Evolutionary conservation across 495 filamentous ascomycete species (phyloP).

Genomic region (Extremus antarcticus): DNA sequence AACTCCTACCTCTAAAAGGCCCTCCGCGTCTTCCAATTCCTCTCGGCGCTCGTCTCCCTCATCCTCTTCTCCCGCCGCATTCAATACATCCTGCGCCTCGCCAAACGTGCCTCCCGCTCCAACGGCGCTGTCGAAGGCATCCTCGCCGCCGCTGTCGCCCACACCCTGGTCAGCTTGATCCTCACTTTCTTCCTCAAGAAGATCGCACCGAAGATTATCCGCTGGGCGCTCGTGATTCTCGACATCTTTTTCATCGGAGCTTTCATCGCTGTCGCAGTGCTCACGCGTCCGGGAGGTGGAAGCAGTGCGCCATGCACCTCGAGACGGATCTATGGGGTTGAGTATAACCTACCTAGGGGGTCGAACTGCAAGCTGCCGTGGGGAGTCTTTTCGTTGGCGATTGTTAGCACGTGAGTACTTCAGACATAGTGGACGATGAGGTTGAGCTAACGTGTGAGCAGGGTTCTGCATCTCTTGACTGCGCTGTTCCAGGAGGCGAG

Average conservation of each 20-base stretch:
- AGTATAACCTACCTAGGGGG: background rate
- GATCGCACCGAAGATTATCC: slow-evolving; percentile 17
- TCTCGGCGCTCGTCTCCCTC: slow-evolving; percentile 29
- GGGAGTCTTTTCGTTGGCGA: slow-evolving; percentile 22
- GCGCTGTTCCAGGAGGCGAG: slow-evolving; percentile 19
- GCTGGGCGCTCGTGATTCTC: slow-evolving; percentile 24
- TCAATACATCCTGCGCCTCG: slow-evolving; percentile 28
- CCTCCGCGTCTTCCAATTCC: slow-evolving; percentile 29
- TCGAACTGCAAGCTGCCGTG: slow-evolving; percentile 20
- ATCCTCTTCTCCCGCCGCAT: slow-evolving; percentile 29
- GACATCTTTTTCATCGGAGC: slow-evolving; percentile 28
- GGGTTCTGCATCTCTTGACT: slow-evolving; percentile 21
- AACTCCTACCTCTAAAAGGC: background rate
- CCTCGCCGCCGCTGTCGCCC: slow-evolving; percentile 28
- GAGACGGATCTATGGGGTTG: slow-evolving; percentile 7
- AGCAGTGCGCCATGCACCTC: slow-evolving; percentile 17
- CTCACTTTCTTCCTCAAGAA: slow-evolving; percentile 16
- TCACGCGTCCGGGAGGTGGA: slow-evolving; percentile 27
- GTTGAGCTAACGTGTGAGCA: too few species aligned
- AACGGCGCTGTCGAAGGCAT: slow-evolving; percentile 31
- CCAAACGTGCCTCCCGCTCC: slow-evolving; percentile 16
- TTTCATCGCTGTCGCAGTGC: slow-evolving; percentile 28
- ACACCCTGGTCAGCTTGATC: slow-evolving; percentile 25
- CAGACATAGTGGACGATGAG: too few species aligned
- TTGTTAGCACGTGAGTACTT: slow-evolving; percentile 22